phyloP scores from a whole-genome alignment of 2,329 filamentous ascomycete species.

The Emericellopsis atlantica region DNA sequence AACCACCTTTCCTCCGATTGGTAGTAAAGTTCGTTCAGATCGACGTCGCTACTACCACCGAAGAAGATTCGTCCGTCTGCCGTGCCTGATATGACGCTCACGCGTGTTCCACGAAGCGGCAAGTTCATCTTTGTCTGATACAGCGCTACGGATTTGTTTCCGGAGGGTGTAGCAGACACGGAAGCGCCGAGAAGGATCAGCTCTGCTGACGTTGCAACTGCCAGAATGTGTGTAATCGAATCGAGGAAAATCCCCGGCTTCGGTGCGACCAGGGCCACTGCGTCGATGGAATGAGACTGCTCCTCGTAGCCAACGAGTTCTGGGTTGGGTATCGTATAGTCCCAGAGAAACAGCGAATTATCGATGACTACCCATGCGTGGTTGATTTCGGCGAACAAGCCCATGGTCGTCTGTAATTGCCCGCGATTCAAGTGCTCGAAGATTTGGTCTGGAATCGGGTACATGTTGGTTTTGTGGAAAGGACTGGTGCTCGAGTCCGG shows the following conservation, averaged over 20 bases:
- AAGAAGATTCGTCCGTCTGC: conserved; percentile 89
- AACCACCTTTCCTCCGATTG: conserved; percentile 98
- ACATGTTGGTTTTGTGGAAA: conserved; percentile 76
- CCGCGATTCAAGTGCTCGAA: conserved; percentile 86
- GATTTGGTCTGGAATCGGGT: conserved; percentile 82
- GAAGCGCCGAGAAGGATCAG: conserved; percentile 80
- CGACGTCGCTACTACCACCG: conserved; percentile 64
- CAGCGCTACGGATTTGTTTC: conserved; percentile 60
- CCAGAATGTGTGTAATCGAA: conserved; percentile 76
- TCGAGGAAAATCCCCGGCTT: conserved; percentile 78
- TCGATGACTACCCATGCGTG: conserved; percentile 95
- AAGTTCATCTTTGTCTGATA: conserved; percentile 85
- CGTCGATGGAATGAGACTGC: conserved; percentile 73
- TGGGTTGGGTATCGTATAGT: conserved; percentile 87
- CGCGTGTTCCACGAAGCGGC: conserved; percentile 61
- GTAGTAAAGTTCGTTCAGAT: conserved; percentile 89
- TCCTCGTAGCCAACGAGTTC: conserved; percentile 90
- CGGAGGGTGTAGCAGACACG: conserved; percentile 52
- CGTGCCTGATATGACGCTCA: conserved; percentile 69
- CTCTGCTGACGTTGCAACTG: conserved; percentile 76
- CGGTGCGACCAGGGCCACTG: conserved; percentile 79
- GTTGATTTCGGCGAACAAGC: conserved; percentile 85
- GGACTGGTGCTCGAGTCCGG: conserved; percentile 65
- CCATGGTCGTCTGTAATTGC: conserved; percentile 85
- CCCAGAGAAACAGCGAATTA: conserved; percentile 93